Percentiles rank a stretch among this genome's conserved stretches.
Evolutionary conservation across 2,329 filamentous ascomycete genomes (phyloP).

Genomic region (Phoma sp.): DNA sequence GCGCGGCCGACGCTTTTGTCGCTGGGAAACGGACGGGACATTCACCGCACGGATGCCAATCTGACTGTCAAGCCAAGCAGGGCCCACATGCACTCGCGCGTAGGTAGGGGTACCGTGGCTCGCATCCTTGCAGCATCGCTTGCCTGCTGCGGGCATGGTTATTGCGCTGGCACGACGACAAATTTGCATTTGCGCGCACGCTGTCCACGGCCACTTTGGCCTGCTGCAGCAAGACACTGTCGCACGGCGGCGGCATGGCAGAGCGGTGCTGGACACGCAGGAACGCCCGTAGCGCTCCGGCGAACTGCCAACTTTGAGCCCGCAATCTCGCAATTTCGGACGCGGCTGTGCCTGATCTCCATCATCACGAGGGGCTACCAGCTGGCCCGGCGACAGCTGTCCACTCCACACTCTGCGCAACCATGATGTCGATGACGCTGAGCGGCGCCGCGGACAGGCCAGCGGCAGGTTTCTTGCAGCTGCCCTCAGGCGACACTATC

Average conservation of each 20-base stretch:
- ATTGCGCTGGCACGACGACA: conserved; percentile 7
- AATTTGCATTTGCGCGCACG: neutral
- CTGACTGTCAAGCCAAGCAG: conserved; percentile 15
- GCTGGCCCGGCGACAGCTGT: conserved; percentile 16
- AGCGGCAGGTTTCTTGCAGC: conserved; percentile 10
- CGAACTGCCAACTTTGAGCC: neutral
- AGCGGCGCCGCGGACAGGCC: conserved; percentile 7
- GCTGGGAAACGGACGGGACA: conserved; percentile 15
- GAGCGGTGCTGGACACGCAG: conserved; percentile 4
- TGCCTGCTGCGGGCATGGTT: conserved; percentile 4
- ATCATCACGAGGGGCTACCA: conserved; percentile 16
- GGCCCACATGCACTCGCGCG: conserved; percentile 13
- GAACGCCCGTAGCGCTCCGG: conserved; percentile 3
- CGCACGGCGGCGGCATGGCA: neutral
- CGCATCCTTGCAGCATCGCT: conserved; percentile 11
- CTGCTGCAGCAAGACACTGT: neutral
- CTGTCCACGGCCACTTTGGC: neutral
- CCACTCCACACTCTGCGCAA: conserved; percentile 14
- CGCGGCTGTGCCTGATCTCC: conserved; percentile 22
- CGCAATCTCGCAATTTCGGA: conserved; percentile 16
- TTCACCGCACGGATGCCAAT: conserved; percentile 12
- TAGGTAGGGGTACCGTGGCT: conserved; percentile 16
- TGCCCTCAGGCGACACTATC: neutral
- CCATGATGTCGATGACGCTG: conserved; percentile 19
- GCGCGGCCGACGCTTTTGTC: conserved; percentile 30